A percentile compares a stretch with the other conserved stretches of the same genome.
Evolutionary conservation across 805 yeast species (phyloP).

Genomic region (Yarrowia osloensis): DNA sequence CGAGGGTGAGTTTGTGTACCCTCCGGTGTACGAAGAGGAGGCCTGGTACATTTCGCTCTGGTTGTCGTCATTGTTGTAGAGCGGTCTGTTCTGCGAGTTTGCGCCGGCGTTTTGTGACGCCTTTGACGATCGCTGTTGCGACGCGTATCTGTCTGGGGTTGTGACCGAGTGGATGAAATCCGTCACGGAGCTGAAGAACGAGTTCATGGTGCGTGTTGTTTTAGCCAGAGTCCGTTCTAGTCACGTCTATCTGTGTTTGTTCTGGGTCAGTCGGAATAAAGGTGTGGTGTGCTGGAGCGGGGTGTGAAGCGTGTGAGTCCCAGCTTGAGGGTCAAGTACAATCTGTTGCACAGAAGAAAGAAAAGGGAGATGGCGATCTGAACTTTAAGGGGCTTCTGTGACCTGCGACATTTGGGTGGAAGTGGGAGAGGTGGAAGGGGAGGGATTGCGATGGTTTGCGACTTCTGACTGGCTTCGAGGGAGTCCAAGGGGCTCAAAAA

Average conservation of each 20-base stretch:
- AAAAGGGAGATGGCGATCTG: conserved; percentile 28
- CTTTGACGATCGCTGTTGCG: conserved; percentile 32
- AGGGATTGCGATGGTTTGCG: not conserved
- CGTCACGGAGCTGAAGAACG: conserved; percentile 39
- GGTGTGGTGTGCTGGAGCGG: not conserved
- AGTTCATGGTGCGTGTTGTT: conserved; percentile 38
- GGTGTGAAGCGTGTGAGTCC: conserved; percentile 3
- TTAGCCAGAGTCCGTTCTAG: not conserved
- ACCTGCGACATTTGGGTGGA: conserved; percentile 2
- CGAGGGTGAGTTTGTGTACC: conserved; percentile 25
- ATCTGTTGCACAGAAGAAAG: conserved; percentile 18
- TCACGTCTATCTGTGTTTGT: not conserved
- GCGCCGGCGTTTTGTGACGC: conserved; percentile 32
- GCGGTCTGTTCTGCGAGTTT: conserved; percentile 12
- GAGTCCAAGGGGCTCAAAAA: too few relatives aligned
- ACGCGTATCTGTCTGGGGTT: conserved; percentile 46
- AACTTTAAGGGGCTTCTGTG: conserved; percentile 23
- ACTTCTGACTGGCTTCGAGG: too few relatives aligned
- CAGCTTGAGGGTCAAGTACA: conserved; percentile 9
- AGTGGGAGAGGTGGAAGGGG: not conserved
- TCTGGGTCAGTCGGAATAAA: not conserved
- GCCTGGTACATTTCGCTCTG: conserved; percentile 29
- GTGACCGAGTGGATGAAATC: conserved; percentile 45
- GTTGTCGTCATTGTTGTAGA: conserved; percentile 29
- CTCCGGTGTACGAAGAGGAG: conserved; percentile 23